Base-by-base conservation (phyloP, 495 filamentous ascomycete genomes). In the Recurvomyces mirabilis region DNA sequence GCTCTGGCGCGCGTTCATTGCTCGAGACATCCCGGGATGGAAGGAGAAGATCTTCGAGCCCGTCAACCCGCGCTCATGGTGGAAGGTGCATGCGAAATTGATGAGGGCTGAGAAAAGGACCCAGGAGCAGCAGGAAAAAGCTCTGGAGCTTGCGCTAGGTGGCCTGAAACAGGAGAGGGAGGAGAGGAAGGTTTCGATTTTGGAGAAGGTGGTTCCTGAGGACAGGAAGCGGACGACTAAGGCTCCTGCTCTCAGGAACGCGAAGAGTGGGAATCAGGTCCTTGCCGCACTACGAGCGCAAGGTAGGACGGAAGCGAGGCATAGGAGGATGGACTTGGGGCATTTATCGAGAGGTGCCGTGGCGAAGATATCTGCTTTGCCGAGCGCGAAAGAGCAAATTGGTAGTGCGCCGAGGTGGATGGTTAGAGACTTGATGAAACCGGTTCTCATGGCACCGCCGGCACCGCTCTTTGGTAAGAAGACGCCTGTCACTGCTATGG, bases 1-100 rank as follows among this genome's bases (percentile, higher is more conserved):
- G 52, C 58, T 85, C 33, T 87, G 82, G 82, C 52, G 68, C 3
- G 65, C 69, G 10, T 74, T 86, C 58, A 82, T 87, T 57, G 74
- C 71, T 31, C 70, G 77, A 21, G 78, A 85, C 52, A 74, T 84
- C 43, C 75, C 75, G 2, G 60, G 67, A 30, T 81, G 74, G 71
- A 59, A 76, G 6, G 55, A 42, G n/a, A 70, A 74, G 52, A 69
- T 69, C 38, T 68, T 72, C 22, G 42, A 73, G 15, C 82, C 79
- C 11, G 63, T 68, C 34, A 62, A 77, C 40, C 66, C 74, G 0
- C 60, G 66, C 11, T 70, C 68, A 30, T 85, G 80, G 79, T 74
- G 75, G 44, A 72, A 79, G 29, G 58, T 82, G 9, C 86, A 87
- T 58, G 17, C 36, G 1, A 58, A 55, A 29, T 30, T 63, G 37